Percentiles rank a stretch among this genome's conserved stretches.
Conservation (phyloP, 139 green algal species). For the Tetradesmus lagerheimii region DNA sequence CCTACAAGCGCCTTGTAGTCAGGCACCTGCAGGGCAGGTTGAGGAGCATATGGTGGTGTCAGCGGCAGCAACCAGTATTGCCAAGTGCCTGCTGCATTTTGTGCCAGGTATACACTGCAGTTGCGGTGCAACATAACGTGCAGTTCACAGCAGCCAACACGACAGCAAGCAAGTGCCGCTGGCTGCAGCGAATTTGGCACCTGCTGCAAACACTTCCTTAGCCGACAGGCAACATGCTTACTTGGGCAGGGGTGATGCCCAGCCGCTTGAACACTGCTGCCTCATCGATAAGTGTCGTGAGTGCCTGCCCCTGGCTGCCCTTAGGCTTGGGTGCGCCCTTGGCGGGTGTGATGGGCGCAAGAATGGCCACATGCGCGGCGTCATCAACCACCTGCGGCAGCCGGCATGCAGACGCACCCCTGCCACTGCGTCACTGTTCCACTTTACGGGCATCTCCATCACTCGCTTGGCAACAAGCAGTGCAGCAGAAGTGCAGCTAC, state of each 20-base stretch:
- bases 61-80: too few species aligned
- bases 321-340: not conserved
- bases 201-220: too few species aligned
- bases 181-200: too few species aligned
- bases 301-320: not conserved
- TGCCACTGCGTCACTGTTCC: too few species aligned
- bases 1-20: constrained; percentile 38
- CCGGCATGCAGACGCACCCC: not conserved
- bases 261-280: not conserved
- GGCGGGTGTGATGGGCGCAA: not conserved
- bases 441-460: too few species aligned
- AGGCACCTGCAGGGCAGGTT: constrained; percentile 28
- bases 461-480: not conserved
- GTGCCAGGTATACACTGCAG: too few species aligned
- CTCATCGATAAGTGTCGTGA: not conserved
- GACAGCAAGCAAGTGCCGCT: not conserved
- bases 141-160: too few species aligned
- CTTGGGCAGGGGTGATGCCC: constrained; percentile 2
- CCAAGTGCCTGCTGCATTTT: too few species aligned
- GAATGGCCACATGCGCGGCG: not conserved
- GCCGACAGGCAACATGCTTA: too few species aligned
- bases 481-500: too few species aligned
- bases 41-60: too few species aligned
- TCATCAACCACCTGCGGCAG: constrained; percentile 22
- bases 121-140: too few species aligned